Conservation (phyloP, 176 grass and related monocot species). For the Alopecurus myosuroides region DNA sequence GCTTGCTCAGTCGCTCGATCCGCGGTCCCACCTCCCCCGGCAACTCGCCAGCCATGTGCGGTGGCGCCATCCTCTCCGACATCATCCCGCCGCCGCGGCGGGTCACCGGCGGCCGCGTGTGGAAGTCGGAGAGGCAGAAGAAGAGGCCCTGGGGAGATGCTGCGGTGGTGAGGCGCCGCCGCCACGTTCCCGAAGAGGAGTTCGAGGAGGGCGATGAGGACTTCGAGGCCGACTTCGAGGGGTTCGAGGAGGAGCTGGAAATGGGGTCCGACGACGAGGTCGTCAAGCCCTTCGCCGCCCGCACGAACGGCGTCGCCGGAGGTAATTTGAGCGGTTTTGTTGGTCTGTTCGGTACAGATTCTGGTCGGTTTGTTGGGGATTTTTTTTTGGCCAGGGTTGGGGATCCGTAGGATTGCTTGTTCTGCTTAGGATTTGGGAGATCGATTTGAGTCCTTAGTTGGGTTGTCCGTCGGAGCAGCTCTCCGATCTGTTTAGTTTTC, state of each 20-base stretch:
- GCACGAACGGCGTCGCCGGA: background rate
- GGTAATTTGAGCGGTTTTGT: conserved; percentile 23
- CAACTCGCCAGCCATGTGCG: conserved; percentile 58
- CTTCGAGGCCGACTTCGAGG: conserved; percentile 32
- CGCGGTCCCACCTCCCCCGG: background rate
- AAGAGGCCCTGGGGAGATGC: background rate
- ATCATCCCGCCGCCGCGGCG: conserved; percentile 44
- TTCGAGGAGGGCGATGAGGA: conserved; percentile 10
- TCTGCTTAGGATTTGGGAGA: too few species aligned
- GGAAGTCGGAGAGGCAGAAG: conserved; percentile 33
- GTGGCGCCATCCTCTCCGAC: conserved; percentile 66
- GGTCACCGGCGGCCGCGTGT: conserved; percentile 44
- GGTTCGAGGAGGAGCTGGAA: conserved; percentile 37
- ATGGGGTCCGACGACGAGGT: conserved; percentile 42
- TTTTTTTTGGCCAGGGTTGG: background rate
- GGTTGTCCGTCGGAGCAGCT: too few species aligned
- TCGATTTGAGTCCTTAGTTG: too few species aligned
- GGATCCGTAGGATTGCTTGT: background rate
- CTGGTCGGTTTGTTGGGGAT: background rate
- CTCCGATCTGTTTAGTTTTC: too few species aligned
- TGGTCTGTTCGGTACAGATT: background rate
- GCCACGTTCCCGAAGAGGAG: background rate
- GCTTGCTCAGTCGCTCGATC: background rate
- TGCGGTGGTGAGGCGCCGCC: background rate
- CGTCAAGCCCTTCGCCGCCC: conserved; percentile 18